A percentile compares a stretch with the other conserved stretches of the same genome.
Conservation (phyloP, 345 rosid genomes). For the Salix arbutifolia region DNA sequence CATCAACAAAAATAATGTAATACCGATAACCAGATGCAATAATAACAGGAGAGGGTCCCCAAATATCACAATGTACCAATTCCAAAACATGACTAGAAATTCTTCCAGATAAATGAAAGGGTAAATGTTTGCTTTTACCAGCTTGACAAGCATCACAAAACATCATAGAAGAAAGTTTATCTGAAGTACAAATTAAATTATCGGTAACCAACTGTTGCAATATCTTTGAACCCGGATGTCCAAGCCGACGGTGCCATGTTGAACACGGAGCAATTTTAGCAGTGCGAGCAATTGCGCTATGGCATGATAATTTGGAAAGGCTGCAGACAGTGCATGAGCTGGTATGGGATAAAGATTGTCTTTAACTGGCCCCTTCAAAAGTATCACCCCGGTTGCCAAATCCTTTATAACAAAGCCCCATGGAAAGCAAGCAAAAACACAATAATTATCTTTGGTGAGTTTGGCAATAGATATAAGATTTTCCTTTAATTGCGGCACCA, state of each 20-base stretch:
- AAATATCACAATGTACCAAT: not conserved
- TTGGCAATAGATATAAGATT: not conserved
- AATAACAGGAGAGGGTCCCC: not conserved
- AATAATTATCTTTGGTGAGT: not conserved
- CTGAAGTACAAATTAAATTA: not conserved
- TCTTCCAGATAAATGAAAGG: not conserved
- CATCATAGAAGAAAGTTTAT: not conserved
- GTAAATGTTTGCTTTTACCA: not conserved
- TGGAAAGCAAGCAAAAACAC: not conserved
- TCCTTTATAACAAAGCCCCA: not conserved
- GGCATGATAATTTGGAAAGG: fast-evolving
- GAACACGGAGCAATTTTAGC: not conserved
- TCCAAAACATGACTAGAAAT: not conserved
- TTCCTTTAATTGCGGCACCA: not conserved
- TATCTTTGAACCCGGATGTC: not conserved
- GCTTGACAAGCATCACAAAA: not conserved
- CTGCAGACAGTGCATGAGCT: not conserved
- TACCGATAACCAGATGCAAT: not conserved
- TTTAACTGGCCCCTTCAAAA: not conserved
- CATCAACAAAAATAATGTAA: not conserved
- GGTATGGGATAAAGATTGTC: not conserved
- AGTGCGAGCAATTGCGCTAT: not conserved
- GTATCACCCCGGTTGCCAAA: not conserved
- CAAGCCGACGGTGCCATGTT: not conserved
- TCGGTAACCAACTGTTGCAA: not conserved